Base-by-base conservation (phyloP, 306 rosid species). In the Delonix regia region DNA sequence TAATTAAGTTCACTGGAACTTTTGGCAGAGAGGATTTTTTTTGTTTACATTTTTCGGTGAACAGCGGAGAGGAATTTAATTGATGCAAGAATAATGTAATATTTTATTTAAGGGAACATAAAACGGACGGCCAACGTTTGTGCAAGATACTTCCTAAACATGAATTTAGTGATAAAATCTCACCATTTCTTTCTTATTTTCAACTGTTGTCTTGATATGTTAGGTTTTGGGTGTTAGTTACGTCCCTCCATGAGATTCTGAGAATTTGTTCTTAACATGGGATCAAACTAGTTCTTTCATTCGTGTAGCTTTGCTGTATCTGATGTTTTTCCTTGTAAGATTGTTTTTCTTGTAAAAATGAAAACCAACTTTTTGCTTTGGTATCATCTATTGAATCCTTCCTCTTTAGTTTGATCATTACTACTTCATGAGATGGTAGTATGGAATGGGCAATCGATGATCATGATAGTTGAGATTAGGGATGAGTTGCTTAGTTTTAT, bases 21-120 rank as follows among this genome's bases (percentile, higher is more conserved):
- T 53, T 80, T 34, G 52, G 70, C 30, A 44, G 62, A 62, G 73
- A 65, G 42, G 28, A 65, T 18, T 65, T 18, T 9, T n/a, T n/a
- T n/a, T n/a, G n/a, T n/a, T n/a, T n/a, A n/a, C n/a, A n/a, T n/a
- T n/a, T n/a, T n/a, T n/a, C n/a, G n/a, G n/a, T n/a, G n/a, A n/a
- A n/a, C n/a, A n/a, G 70, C 30, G 33, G 62, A 62, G 73, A 65
- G 42, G 28, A 65, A 34, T 65, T 18, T 9, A n/a, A 38, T 6
- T 34, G 9, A 5, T 38, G 71, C 12, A 33, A 65, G 4, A 71
- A 59, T 45, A 25, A 5, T 64, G 55, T 22, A 33, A 63, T 52
- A 25, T 64, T 64, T 51, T 65, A 38, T 38, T 38, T 0, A 19
- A 33, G 45, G 16, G 42, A 33, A 62, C 44, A 7, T 15, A 0